Evolutionary conservation across 2,329 filamentous ascomycete genomes (phyloP).

Genomic region (Sclerotinia trifoliorum): DNA sequence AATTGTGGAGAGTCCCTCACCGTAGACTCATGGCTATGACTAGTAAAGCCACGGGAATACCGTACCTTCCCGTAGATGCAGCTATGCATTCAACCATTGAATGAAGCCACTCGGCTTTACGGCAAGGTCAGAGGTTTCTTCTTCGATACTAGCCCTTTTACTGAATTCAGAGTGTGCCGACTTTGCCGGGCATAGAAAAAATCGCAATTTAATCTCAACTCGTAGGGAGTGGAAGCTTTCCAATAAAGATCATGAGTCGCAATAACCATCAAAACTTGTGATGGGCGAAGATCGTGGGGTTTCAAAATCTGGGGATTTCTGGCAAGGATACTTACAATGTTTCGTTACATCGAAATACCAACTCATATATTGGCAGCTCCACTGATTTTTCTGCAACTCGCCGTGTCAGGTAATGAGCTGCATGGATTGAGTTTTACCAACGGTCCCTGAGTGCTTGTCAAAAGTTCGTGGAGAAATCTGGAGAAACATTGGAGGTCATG

Average conservation of each 20-base stretch:
- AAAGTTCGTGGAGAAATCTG: conserved; percentile 10
- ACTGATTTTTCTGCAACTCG: conserved; percentile 10
- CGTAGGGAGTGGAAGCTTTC: background rate
- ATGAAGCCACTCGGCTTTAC: background rate
- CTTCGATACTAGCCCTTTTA: background rate
- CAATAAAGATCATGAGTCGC: background rate
- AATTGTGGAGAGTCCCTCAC: background rate
- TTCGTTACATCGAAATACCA: background rate
- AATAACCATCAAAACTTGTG: background rate
- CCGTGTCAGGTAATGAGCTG: conserved; percentile 2
- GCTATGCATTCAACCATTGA: background rate
- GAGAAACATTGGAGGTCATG: conserved; percentile 5
- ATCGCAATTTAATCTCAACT: background rate
- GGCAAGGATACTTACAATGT: conserved; percentile 2
- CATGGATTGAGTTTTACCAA: background rate
- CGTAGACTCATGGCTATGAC: background rate
- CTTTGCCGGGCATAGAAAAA: background rate
- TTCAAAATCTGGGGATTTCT: background rate
- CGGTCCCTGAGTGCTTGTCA: background rate
- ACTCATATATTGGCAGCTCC: conserved; percentile 5
- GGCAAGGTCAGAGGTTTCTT: background rate
- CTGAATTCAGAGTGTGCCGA: background rate
- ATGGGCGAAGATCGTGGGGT: background rate
- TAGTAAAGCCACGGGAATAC: background rate
- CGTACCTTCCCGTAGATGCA: background rate